These are phyloP conservation scores for Leccinum pachyderme DNA, from an alignment of 1,284 basidiomycete genomes.

Conservation along the genomic window DNA sequence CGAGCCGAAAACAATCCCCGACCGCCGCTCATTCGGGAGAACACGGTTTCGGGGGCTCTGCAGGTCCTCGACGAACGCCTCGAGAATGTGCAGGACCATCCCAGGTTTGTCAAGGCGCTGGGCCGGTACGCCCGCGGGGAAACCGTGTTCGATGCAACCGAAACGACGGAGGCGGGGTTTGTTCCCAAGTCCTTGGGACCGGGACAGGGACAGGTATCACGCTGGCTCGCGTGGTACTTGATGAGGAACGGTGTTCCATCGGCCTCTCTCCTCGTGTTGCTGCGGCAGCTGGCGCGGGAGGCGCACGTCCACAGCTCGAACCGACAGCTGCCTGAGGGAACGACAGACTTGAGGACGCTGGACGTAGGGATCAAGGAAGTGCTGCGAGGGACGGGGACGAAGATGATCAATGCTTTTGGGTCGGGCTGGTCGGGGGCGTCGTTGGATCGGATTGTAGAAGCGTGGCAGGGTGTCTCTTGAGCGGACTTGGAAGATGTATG, in stretches of 20 bases:
- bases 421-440: slow-evolving; percentile 66
- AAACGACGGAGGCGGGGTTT: slow-evolving; percentile 1
- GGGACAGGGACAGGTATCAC: slow-evolving; percentile 36
- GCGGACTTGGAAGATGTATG: not conserved
- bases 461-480: slow-evolving; percentile 42
- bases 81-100: slow-evolving; percentile 42
- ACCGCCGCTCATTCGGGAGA: slow-evolving; percentile 65
- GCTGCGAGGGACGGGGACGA: slow-evolving; percentile 62
- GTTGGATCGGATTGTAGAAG: slow-evolving; percentile 58
- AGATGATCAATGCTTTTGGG: slow-evolving; percentile 62
- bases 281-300: slow-evolving; percentile 57
- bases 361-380: slow-evolving; percentile 68
- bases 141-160: slow-evolving; percentile 28
- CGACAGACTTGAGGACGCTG: slow-evolving; percentile 43
- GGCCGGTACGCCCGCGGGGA: slow-evolving; percentile 54
- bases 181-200: slow-evolving; percentile 2
- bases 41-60: slow-evolving; percentile 61
- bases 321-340: slow-evolving; percentile 47
- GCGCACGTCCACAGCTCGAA: slow-evolving; percentile 53
- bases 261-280: slow-evolving; percentile 56
- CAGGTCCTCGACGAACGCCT: slow-evolving; percentile 59
- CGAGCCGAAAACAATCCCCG: slow-evolving; percentile 59
- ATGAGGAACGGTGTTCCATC: slow-evolving; percentile 65
- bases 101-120: slow-evolving; percentile 47
- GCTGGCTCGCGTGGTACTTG: slow-evolving; percentile 57